A percentile compares a stretch with the other conserved stretches of the same genome.
Evolutionary conservation across 1,284 basidiomycete species (phyloP).

Genomic region (Cryptococcus neoformans): DNA sequence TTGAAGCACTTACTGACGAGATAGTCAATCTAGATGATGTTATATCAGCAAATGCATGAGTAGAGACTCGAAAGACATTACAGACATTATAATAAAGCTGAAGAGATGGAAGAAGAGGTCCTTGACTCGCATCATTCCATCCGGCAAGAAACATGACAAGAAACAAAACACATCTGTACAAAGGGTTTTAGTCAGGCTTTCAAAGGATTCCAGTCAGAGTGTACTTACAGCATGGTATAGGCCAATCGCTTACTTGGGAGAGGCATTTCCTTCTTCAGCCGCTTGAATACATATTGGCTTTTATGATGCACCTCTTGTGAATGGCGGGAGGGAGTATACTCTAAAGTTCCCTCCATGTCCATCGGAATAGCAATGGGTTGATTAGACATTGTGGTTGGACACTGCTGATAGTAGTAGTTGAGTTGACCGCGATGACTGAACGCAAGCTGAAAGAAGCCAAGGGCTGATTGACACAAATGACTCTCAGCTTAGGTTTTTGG

Average conservation of each 20-base stretch:
- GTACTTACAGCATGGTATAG: constrained; percentile 34
- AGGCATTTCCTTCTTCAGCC: constrained; percentile 22
- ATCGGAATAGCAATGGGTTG: not conserved
- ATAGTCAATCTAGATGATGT: constrained; percentile 29
- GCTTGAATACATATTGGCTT: constrained; percentile 15
- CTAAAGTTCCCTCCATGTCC: not conserved
- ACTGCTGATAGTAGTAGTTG: not conserved
- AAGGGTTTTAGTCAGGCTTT: not conserved
- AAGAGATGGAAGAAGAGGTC: constrained; percentile 60
- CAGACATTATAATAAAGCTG: constrained; percentile 54
- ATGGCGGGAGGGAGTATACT: not conserved
- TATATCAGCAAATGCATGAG: not conserved
- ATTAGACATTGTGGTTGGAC: not conserved
- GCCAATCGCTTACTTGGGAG: constrained; percentile 17
- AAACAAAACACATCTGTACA: not conserved
- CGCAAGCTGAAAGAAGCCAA: not conserved
- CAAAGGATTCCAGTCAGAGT: not conserved
- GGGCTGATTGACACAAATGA: not conserved
- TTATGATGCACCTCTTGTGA: not conserved
- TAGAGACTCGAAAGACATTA: not conserved
- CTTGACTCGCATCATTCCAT: constrained; percentile 63
- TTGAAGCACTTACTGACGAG: constrained; percentile 27
- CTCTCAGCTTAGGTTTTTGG: not conserved
- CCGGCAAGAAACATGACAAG: constrained; percentile 44
- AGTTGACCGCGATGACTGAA: not conserved